phyloP scores from a whole-genome alignment of 352 stramenopile genomes.

The Pythium oligandrum region DNA sequence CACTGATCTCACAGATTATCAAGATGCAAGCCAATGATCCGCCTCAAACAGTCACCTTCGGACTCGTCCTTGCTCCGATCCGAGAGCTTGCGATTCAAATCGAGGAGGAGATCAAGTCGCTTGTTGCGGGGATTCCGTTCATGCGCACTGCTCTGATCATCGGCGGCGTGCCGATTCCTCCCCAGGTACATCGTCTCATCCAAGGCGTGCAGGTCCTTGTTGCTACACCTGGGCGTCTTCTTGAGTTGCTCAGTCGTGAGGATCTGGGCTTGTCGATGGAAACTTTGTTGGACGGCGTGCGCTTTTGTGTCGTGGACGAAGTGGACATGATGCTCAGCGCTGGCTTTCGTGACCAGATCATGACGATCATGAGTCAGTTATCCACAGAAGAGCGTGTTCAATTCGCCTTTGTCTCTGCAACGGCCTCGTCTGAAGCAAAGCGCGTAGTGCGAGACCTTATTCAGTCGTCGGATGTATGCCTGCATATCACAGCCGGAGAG shows the following conservation, averaged over 20 bases:
- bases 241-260: constrained; percentile 33
- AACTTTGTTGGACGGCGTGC: constrained; percentile 23
- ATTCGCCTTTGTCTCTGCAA: constrained; percentile 61
- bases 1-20: constrained; percentile 36
- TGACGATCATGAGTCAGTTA: constrained; percentile 39
- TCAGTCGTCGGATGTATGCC: too few relatives aligned
- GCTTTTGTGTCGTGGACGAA: constrained; percentile 65
- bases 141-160: constrained; percentile 71
- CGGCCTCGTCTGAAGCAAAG: constrained; percentile 39
- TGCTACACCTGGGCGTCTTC: constrained; percentile 55
- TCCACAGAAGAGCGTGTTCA: constrained; percentile 18
- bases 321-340: constrained; percentile 69
- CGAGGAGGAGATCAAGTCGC: constrained; percentile 44
- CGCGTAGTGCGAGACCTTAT: constrained; percentile 20
- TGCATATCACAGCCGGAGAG: too few relatives aligned
- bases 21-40: constrained; percentile 1
- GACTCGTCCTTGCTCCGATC: constrained; percentile 54
- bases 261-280: not conserved
- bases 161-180: constrained; percentile 57
- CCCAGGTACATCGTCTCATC: constrained; percentile 57
- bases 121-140: constrained; percentile 45
- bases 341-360: constrained; percentile 47
- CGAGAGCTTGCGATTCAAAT: constrained; percentile 76
- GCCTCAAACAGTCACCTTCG: constrained; percentile 11
- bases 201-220: constrained; percentile 59